These are phyloP conservation scores for Teratosphaeria nubilosa DNA, from an alignment of 2,329 filamentous ascomycete genomes.

Conservation along the genomic window DNA sequence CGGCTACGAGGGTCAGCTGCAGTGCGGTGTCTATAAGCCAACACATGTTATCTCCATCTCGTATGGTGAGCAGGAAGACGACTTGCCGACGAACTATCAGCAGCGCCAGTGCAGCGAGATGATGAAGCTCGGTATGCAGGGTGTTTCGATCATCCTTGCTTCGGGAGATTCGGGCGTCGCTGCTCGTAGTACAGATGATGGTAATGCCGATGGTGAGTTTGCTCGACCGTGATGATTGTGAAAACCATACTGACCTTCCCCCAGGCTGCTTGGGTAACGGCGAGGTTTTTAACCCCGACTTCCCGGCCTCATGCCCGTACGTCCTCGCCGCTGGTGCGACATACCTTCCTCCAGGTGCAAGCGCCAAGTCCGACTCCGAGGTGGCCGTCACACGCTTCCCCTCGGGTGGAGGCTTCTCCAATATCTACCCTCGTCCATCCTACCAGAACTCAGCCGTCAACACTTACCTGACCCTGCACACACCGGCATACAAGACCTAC, in stretches of 20 bases:
- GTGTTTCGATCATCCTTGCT: conserved; percentile 41
- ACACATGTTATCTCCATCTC: conserved; percentile 49
- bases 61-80: conserved; percentile 51
- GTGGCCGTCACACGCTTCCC: conserved; percentile 34
- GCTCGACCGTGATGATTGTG: not conserved
- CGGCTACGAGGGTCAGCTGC: conserved; percentile 26
- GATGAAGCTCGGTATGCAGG: conserved; percentile 47
- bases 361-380: conserved; percentile 16
- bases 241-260: not conserved
- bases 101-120: conserved; percentile 46
- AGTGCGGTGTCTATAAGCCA: conserved; percentile 9
- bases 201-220: not conserved
- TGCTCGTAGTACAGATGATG: conserved; percentile 33
- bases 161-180: conserved; percentile 37
- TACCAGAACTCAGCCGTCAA: conserved; percentile 37
- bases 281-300: conserved; percentile 36
- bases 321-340: conserved; percentile 47
- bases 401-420: conserved; percentile 38
- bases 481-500: conserved; percentile 28
- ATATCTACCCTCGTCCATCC: conserved; percentile 37
- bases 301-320: conserved; percentile 40
- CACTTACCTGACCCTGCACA: conserved; percentile 31
- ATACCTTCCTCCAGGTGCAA: conserved; percentile 23
- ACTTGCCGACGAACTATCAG: conserved; percentile 39
- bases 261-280: conserved; percentile 19